phyloP scores from a whole-genome alignment of 1,284 basidiomycete genomes.

The Flammula alnicola region DNA sequence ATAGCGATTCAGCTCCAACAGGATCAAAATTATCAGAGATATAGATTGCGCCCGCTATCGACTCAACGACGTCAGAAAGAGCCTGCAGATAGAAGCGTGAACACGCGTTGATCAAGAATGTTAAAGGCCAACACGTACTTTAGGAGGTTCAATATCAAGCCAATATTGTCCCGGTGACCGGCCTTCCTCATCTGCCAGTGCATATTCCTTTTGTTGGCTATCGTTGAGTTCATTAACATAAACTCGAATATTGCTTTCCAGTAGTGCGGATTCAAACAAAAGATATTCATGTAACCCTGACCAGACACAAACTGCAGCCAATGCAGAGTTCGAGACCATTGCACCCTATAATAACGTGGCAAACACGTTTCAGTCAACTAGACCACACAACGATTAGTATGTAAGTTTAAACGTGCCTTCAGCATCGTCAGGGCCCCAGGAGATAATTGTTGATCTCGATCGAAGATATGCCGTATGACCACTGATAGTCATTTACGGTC shows the following conservation, averaged over 20 bases:
- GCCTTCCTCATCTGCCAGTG: slow-evolving; percentile 49
- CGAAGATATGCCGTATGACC: slow-evolving; percentile 72
- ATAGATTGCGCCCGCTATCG: slow-evolving; percentile 75
- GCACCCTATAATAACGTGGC: slow-evolving; percentile 54
- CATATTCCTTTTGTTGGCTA: slow-evolving; percentile 54
- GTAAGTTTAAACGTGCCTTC: slow-evolving; percentile 54
- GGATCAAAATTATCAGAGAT: slow-evolving; percentile 73
- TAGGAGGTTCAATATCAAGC: slow-evolving; percentile 75
- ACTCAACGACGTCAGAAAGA: slow-evolving; percentile 78
- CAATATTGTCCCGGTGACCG: slow-evolving; percentile 71
- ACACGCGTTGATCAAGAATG: not conserved
- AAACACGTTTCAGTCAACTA: slow-evolving; percentile 18
- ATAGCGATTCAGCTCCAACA: slow-evolving; percentile 63
- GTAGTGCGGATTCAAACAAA: slow-evolving; percentile 55
- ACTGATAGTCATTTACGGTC: slow-evolving; percentile 46
- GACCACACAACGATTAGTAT: slow-evolving; percentile 1
- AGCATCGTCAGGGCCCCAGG: slow-evolving; percentile 76
- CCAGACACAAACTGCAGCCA: slow-evolving; percentile 74
- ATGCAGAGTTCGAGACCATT: slow-evolving; percentile 79
- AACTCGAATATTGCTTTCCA: slow-evolving; percentile 52
- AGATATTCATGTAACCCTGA: slow-evolving; percentile 68
- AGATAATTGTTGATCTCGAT: slow-evolving; percentile 61
- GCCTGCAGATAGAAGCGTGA: slow-evolving; percentile 44
- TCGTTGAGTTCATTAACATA: slow-evolving; percentile 57
- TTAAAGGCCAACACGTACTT: slow-evolving; percentile 46